Base-by-base conservation (phyloP, 495 filamentous ascomycete species). In the Penicillium fimorum region DNA sequence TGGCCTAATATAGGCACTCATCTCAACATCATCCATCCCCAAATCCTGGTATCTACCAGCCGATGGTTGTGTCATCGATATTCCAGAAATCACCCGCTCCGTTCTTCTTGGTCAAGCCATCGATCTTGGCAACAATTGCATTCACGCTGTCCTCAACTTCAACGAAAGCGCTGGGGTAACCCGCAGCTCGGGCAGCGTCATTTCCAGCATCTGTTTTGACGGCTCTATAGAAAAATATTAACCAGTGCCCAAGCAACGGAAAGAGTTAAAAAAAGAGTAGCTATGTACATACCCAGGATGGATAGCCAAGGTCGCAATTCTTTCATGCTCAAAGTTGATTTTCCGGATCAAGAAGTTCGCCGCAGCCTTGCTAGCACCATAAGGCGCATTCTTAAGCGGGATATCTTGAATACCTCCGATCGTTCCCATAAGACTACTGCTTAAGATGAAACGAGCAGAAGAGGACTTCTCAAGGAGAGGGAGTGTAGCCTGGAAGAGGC, bases 251-350 rank as follows among this genome's bases (percentile, higher is more conserved):
- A 27, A 4, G 25, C 6, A 17, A 17, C 15, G 13, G 15, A 40
- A 40, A 6, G 12, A 4, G 11, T 40, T 6, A 40, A 15, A 40
- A 40, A 27, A 18, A 40, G 5, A 4, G 25, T 27, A 27, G 1
- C 42, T 49, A 22, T 22, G 22, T 22, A 45, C 52, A 24, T 53
- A 60, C 57, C 57, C 57, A 30, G 57, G 57, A 32, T 51, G 30
- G 37, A 61, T 30, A 32, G 63, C 48, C 25, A 76, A 71, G 1
- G 68, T 55, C 1, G 48, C 63, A 17, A 75, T 57, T 47, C 65
- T 55, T 5, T 58, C 48, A 43, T 76, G 61, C 58, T 78, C 76
- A 20, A 52, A 52, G 47, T 77, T 50, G 8, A 77, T 72, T 25
- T 60, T 62, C 24, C 59, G 53, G 10, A 63, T 62, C 17, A 73